These are phyloP conservation scores for Botrytis fabae DNA, from an alignment of 2,329 filamentous ascomycete species.

Conservation along the genomic window DNA sequence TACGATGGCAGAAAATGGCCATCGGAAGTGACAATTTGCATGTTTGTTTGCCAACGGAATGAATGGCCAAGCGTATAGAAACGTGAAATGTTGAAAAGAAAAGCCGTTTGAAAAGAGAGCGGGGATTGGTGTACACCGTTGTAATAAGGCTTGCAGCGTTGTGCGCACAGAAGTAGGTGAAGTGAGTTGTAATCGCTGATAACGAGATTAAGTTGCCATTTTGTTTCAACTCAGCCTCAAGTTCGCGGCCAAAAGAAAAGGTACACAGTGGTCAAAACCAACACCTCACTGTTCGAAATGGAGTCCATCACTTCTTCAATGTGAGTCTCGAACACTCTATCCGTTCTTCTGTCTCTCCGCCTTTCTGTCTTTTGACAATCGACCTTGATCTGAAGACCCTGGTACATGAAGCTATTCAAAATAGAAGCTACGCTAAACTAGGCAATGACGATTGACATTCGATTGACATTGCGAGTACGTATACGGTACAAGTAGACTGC, in stretches of 20 bases:
- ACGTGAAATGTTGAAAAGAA: not conserved
- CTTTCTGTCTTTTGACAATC: not conserved
- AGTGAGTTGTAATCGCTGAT: not conserved
- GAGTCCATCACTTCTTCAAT: not conserved
- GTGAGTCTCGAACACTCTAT: not conserved
- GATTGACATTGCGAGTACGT: not conserved
- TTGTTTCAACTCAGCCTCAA: slow-evolving; percentile 5
- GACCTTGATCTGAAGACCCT: not conserved
- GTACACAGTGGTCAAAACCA: not conserved
- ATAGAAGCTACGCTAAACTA: slow-evolving; percentile 1
- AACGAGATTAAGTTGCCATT: not conserved
- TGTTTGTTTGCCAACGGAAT: not conserved
- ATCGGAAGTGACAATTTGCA: not conserved
- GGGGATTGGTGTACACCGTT: not conserved
- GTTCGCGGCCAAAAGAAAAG: not conserved
- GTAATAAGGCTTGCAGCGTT: not conserved
- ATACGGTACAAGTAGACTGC: not conserved
- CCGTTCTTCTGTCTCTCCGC: not conserved
- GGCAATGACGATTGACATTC: slow-evolving; percentile 1
- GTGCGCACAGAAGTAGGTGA: too few relatives aligned
- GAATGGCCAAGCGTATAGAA: not conserved
- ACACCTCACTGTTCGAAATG: slow-evolving; percentile 1
- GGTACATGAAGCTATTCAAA: slow-evolving; percentile 11
- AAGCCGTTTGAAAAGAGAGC: not conserved
- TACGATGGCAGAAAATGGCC: not conserved